Evolutionary conservation across 331 rosid genomes (phyloP).

Genomic region (Dryas integrifolia): DNA sequence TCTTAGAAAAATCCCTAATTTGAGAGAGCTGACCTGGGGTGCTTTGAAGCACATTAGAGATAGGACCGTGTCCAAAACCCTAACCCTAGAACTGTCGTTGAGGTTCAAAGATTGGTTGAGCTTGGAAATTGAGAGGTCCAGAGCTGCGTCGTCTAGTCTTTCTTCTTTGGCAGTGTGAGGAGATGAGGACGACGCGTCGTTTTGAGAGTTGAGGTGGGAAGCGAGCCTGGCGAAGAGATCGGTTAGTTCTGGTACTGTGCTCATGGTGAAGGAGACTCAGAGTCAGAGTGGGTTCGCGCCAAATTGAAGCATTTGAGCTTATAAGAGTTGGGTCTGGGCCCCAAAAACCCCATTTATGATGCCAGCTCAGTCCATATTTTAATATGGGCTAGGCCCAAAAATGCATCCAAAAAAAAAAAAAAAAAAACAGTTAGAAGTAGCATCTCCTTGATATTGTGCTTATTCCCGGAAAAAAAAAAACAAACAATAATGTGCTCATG

Average conservation of each 20-base stretch:
- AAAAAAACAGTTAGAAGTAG: no score
- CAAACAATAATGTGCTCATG: no score
- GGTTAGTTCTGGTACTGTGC: slow-evolving; percentile 26
- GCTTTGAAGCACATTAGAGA: slow-evolving; percentile 45
- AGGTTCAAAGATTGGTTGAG: slow-evolving; percentile 37
- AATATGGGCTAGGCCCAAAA: background rate
- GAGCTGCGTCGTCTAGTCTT: slow-evolving; percentile 7
- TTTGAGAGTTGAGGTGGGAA: slow-evolving; percentile 20
- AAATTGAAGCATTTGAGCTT: slow-evolving; percentile 8
- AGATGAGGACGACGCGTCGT: slow-evolving; percentile 7
- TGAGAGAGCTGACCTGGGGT: slow-evolving; percentile 32
- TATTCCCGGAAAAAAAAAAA: no score
- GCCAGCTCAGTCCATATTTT: no score
- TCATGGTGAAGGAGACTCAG: slow-evolving; percentile 17
- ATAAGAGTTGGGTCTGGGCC: background rate
- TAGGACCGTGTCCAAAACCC: slow-evolving; percentile 39
- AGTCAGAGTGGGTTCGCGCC: slow-evolving; percentile 33
- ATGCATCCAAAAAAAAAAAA: no score
- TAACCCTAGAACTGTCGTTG: slow-evolving; percentile 31
- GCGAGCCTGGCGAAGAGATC: slow-evolving; percentile 41
- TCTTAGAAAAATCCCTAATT: background rate
- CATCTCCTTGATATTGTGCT: no score
- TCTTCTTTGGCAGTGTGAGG: slow-evolving; percentile 5
- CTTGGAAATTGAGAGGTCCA: slow-evolving; percentile 30
- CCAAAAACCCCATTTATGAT: background rate